Evolutionary conservation across 352 stramenopile species (phyloP).

Genomic region (Pseudoperonospora humuli): DNA sequence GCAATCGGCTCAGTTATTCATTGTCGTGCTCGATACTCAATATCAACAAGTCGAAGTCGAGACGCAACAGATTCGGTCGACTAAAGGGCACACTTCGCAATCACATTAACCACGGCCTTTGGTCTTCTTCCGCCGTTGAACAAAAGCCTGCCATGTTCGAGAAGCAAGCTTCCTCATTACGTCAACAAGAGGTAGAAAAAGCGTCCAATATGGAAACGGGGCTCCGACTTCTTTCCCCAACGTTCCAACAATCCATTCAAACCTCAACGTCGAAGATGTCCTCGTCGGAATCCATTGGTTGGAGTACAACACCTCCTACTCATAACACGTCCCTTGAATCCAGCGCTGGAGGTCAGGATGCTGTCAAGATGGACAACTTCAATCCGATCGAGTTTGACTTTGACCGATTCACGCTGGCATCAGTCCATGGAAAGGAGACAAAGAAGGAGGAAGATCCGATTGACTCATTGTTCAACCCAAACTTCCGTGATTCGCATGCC

Average conservation of each 20-base stretch:
- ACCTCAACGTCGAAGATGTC: slow-evolving; percentile 3
- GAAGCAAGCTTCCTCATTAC: slow-evolving; percentile 1
- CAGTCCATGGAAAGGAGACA: slow-evolving; percentile 21
- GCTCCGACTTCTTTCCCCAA: slow-evolving; percentile 32
- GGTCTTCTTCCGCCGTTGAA: too few species aligned
- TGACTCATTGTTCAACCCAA: neutral
- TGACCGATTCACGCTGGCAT: slow-evolving; percentile 40
- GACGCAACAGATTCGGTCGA: too few species aligned
- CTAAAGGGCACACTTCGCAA: too few species aligned
- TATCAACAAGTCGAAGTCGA: too few species aligned
- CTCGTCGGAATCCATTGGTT: slow-evolving; percentile 12
- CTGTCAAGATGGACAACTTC: slow-evolving; percentile 1
- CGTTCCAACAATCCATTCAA: slow-evolving; percentile 25
- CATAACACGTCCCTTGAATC: neutral
- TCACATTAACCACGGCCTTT: too few species aligned
- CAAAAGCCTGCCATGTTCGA: slow-evolving; percentile 12
- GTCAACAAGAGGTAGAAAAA: neutral
- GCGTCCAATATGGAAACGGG: slow-evolving; percentile 1
- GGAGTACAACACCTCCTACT: slow-evolving; percentile 11
- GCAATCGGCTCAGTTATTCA: too few species aligned
- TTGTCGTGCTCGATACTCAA: too few species aligned
- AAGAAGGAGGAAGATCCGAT: neutral
- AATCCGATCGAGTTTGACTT: slow-evolving; percentile 25
- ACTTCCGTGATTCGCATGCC: neutral
- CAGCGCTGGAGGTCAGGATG: neutral